phyloP scores from a whole-genome alignment of 129 eudicot genomes.

The Helianthus annuus region DNA sequence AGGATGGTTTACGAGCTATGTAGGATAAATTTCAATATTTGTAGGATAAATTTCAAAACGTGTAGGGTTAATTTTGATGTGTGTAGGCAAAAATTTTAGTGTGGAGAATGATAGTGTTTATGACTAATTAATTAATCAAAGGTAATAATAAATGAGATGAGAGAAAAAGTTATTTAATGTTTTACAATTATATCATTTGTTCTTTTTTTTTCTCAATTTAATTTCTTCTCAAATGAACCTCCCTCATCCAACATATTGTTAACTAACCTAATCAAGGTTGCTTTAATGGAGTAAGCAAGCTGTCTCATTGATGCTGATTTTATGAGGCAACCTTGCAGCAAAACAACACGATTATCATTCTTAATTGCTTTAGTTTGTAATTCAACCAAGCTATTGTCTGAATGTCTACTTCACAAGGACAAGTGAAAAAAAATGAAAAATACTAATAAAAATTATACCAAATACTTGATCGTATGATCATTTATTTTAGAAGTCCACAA shows the following conservation, averaged over 20 bases:
- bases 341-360: slow-evolving; percentile 81
- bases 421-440: background rate
- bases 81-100: too few species aligned
- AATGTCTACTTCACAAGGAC: slow-evolving; percentile 57
- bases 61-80: too few species aligned
- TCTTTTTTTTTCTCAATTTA: too few species aligned
- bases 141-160: too few species aligned
- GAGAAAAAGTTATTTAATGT: too few species aligned
- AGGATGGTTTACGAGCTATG: too few species aligned
- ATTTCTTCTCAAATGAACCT: too few species aligned
- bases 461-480: background rate
- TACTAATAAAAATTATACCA: background rate
- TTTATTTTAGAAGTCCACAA: background rate
- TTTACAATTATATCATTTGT: too few species aligned
- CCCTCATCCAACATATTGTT: background rate
- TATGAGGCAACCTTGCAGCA: slow-evolving; percentile 87
- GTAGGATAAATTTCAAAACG: too few species aligned
- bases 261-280: slow-evolving; percentile 70
- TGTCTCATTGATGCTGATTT: slow-evolving; percentile 64
- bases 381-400: slow-evolving; percentile 81
- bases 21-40: too few species aligned
- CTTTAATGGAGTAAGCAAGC: slow-evolving; percentile 51
- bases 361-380: slow-evolving; percentile 49
- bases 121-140: too few species aligned
- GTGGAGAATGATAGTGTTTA: too few species aligned